phyloP scores from a whole-genome alignment of 1,139 yeast species.

The Taiozyma sp. region DNA sequence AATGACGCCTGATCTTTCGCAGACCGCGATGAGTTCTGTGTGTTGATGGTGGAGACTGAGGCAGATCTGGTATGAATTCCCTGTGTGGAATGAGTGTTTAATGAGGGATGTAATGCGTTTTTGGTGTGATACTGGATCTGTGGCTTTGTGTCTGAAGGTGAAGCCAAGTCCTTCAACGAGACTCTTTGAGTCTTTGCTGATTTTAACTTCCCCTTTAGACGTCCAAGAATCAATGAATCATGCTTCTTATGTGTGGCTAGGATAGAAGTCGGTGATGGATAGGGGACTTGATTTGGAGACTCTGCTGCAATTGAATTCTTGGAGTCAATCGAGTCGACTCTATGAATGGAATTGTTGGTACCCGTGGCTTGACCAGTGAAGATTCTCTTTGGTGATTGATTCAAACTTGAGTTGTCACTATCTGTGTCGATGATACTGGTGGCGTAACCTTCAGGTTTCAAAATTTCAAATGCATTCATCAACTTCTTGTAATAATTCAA shows the following conservation, averaged over 20 bases:
- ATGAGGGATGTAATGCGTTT: background rate
- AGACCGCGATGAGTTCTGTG: slow-evolving; percentile 8
- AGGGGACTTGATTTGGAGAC: background rate
- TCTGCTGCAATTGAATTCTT: background rate
- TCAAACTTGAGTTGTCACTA: background rate
- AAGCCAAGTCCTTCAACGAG: background rate
- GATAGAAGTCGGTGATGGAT: background rate
- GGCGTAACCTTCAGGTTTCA: slow-evolving; percentile 1
- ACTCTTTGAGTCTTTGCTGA: background rate
- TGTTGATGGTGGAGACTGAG: slow-evolving; percentile 4
- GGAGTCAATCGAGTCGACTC: background rate
- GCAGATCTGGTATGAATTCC: slow-evolving; percentile 6
- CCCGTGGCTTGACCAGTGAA: background rate
- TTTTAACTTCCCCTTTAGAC: slow-evolving; percentile 2
- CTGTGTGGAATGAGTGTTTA: background rate
- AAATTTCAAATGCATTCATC: slow-evolving; percentile 12
- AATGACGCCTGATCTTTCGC: slow-evolving; percentile 11
- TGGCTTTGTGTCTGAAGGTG: background rate
- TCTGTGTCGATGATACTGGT: background rate
- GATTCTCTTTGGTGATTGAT: background rate
- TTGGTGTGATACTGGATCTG: background rate
- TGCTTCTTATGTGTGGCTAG: background rate
- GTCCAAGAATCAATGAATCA: slow-evolving; percentile 1
- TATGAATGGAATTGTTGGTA: background rate
- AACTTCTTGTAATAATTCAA: slow-evolving; percentile 9